phyloP scores from a whole-genome alignment of 202 grass and related monocot species.

The Zoysia matrella region DNA sequence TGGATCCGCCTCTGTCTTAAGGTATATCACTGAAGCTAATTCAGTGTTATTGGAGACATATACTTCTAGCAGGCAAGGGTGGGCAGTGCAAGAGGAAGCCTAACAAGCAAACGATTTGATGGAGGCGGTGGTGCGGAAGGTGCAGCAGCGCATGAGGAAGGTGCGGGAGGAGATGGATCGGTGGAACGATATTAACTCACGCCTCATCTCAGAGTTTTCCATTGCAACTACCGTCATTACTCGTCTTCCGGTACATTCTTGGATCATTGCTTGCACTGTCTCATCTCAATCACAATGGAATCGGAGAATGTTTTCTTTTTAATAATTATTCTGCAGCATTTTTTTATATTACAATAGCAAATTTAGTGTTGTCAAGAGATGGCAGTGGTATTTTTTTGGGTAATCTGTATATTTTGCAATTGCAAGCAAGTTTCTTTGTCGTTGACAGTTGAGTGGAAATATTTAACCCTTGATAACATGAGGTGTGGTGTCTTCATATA shows the following conservation, averaged over 20 bases:
- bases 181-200: too few species aligned
- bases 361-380: neutral
- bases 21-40: too few species aligned
- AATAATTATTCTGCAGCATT: neutral
- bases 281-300: neutral
- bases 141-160: slow-evolving; percentile 72
- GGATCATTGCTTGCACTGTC: neutral
- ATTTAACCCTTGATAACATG: neutral
- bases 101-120: too few species aligned
- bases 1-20: too few species aligned
- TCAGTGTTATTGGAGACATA: neutral
- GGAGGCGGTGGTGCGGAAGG: slow-evolving; percentile 71
- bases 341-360: neutral
- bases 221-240: slow-evolving; percentile 59
- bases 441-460: slow-evolving; percentile 9
- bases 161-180: too few species aligned
- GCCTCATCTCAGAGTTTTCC: too few species aligned
- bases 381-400: neutral
- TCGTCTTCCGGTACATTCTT: slow-evolving; percentile 65
- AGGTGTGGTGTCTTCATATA: neutral
- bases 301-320: slow-evolving; percentile 4
- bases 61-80: neutral
- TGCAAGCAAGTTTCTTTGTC: neutral
- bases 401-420: neutral
- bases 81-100: neutral